Base-by-base conservation (phyloP, 148 eudicot species). In the Cornus florida region DNA sequence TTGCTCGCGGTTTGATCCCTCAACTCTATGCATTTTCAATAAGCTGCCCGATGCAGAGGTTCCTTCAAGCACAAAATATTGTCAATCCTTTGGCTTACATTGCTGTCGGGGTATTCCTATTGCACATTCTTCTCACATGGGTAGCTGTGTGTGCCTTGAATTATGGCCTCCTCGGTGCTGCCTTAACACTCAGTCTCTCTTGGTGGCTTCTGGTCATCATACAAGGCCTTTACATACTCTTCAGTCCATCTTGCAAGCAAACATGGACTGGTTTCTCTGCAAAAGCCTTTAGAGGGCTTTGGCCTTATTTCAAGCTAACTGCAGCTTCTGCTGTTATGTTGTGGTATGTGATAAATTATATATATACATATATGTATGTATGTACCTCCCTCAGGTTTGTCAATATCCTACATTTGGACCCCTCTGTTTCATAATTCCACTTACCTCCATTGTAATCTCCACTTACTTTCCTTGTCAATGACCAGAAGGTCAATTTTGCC, bases 71-170 rank as follows among this genome's bases (percentile, higher is more conserved):
- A 8, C 91, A 90, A 75, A 90, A 90, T 76, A 86, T 90, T 33
- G 93, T 90, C 57, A 90, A 90, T 83, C 93, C 93, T 20, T 62
- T 90, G 67, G 93, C 93, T 10, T 88, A 79, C 66, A 88, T 90
- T 71, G 81, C 93, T 1, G 82, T 88, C 7, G 88, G 82, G 70
- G 91, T 88, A 19, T 90, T 90, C 60, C 59, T 80, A 5, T 5
- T 90, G 16, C 92, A 90, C 59, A 70, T 74, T 31, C 75, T 85
- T 1, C 69, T 87, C 28, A 77, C 86, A 13, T 87, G 90, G 90
- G 74, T 87, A 2, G 87, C 74, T n/a, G 86, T 87, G 4, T 73
- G 85, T 82, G 86, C 85, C 16, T 70, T 85, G 10, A 84, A 83
- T 41, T 87, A 67, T 77, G 88, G 88, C n/a, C 83, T 85, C 0